Base-by-base conservation (phyloP, 106 monocot species). In the Dendrobium nobile region DNA sequence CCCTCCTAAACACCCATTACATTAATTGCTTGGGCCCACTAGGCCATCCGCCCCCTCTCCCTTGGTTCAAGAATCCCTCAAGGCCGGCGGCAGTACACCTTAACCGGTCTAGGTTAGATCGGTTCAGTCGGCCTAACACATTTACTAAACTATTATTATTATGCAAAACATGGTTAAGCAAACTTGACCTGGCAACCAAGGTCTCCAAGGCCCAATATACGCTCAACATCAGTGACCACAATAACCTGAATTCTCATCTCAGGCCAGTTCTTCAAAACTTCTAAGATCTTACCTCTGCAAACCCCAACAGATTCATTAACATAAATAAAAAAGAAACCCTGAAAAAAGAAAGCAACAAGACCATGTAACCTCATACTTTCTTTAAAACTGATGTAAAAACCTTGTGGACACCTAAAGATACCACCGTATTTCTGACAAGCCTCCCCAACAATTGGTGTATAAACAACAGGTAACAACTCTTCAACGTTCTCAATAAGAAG, bases 221-320 rank as follows among this genome's bases (percentile, higher is more conserved):
- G 83, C 58, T 83, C 83, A 37, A 78, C 83, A 83, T 83, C 83
- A 73, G 83, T 83, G 41, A 83, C 83, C 43, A 83, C 83, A 58
- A 83, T 83, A 73, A 83, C n/a, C n/a, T n/a, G n/a, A n/a, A n/a
- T n/a, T n/a, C n/a, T n/a, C n/a, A n/a, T n/a, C n/a, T n/a, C n/a
- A n/a, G n/a, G n/a, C n/a, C n/a, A n/a, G n/a, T n/a, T n/a, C n/a
- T n/a, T n/a, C n/a, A n/a, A n/a, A n/a, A n/a, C n/a, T n/a, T n/a
- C n/a, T n/a, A n/a, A n/a, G n/a, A n/a, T n/a, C n/a, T n/a, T n/a
- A n/a, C n/a, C n/a, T n/a, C n/a, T n/a, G n/a, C n/a, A n/a, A n/a
- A n/a, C n/a, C n/a, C n/a, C n/a, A n/a, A n/a, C n/a, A n/a, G n/a
- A n/a, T n/a, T n/a, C n/a, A n/a, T n/a, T n/a, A n/a, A n/a, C n/a